These are phyloP conservation scores for Omphalotus olearius DNA, from an alignment of 1,284 basidiomycete genomes.

Conservation along the genomic window DNA sequence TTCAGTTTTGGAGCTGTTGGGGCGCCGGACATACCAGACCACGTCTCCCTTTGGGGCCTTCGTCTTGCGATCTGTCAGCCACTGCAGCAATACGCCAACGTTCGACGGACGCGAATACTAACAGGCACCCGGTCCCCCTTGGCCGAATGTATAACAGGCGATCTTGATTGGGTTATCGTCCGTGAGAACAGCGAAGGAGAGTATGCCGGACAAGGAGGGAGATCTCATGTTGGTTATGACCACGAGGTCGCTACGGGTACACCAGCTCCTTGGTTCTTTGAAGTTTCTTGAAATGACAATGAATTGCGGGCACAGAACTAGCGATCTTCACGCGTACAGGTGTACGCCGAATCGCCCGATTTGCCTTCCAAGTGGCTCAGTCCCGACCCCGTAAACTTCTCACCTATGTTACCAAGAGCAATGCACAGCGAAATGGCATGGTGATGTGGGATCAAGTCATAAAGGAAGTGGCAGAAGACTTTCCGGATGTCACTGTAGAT, in stretches of 20 bases:
- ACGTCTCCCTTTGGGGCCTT: slow-evolving; percentile 52
- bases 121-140: slow-evolving; percentile 47
- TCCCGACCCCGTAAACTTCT: slow-evolving; percentile 44
- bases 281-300: slow-evolving; percentile 15
- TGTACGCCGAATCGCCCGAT: slow-evolving; percentile 48
- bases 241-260: slow-evolving; percentile 26
- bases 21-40: slow-evolving; percentile 44
- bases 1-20: slow-evolving; percentile 25
- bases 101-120: slow-evolving; percentile 47
- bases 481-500: slow-evolving; percentile 41
- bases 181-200: slow-evolving; percentile 58
- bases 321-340: slow-evolving; percentile 36
- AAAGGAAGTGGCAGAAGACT: slow-evolving; percentile 43
- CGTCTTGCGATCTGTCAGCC: slow-evolving; percentile 47
- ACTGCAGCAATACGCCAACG: slow-evolving; percentile 53
- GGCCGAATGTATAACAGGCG: slow-evolving; percentile 29
- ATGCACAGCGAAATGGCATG: slow-evolving; percentile 44
- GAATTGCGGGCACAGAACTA: slow-evolving; percentile 33
- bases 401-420: slow-evolving; percentile 50
- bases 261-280: not conserved
- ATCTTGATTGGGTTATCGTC: slow-evolving; percentile 48
- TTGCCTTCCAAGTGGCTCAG: slow-evolving; percentile 49
- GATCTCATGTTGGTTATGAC: slow-evolving; percentile 17
- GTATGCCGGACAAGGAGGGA: slow-evolving; percentile 49
- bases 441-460: slow-evolving; percentile 46